A percentile compares a stretch with the other conserved stretches of the same genome.
phyloP scores from a whole-genome alignment of 1,284 basidiomycete species.

The Sanghuangporus baumii region DNA sequence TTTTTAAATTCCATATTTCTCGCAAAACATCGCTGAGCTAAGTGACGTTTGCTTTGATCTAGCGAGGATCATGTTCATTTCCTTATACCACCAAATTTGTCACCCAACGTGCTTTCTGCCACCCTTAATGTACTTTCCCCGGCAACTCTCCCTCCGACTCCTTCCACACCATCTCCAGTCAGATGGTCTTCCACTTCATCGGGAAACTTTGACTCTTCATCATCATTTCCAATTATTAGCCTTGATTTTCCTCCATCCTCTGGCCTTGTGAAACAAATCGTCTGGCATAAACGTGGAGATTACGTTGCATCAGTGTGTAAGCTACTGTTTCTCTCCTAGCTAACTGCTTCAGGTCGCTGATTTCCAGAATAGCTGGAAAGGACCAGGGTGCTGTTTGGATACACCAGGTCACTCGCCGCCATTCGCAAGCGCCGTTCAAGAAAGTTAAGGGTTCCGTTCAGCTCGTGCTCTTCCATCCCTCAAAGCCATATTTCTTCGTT shows the following conservation, averaged over 20 bases:
- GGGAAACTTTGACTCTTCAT: slow-evolving; percentile 33
- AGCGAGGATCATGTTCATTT: slow-evolving; percentile 81
- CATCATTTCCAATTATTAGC: slow-evolving; percentile 53
- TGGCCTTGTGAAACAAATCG: slow-evolving; percentile 77
- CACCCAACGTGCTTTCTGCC: slow-evolving; percentile 49
- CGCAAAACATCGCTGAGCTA: neutral
- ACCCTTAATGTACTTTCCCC: slow-evolving; percentile 68
- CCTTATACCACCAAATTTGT: slow-evolving; percentile 75
- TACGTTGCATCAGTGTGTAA: slow-evolving; percentile 90
- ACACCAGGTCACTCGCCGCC: slow-evolving; percentile 89
- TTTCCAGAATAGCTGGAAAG: slow-evolving; percentile 41
- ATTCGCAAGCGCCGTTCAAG: slow-evolving; percentile 97
- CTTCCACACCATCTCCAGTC: slow-evolving; percentile 54
- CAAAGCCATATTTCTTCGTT: slow-evolving; percentile 94
- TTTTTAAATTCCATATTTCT: neutral
- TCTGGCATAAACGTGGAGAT: slow-evolving; percentile 95
- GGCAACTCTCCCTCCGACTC: slow-evolving; percentile 52
- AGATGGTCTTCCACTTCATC: slow-evolving; percentile 58
- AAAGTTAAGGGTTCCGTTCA: slow-evolving; percentile 91
- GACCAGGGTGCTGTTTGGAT: slow-evolving; percentile 83
- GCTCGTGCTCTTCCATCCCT: slow-evolving; percentile 90
- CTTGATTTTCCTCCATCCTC: slow-evolving; percentile 59
- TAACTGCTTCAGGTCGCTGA: slow-evolving; percentile 8
- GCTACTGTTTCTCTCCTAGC: slow-evolving; percentile 27
- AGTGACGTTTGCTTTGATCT: slow-evolving; percentile 19